Evolutionary conservation across 352 stramenopile species (phyloP).

Genomic region (Elongisporangium undulatum): DNA sequence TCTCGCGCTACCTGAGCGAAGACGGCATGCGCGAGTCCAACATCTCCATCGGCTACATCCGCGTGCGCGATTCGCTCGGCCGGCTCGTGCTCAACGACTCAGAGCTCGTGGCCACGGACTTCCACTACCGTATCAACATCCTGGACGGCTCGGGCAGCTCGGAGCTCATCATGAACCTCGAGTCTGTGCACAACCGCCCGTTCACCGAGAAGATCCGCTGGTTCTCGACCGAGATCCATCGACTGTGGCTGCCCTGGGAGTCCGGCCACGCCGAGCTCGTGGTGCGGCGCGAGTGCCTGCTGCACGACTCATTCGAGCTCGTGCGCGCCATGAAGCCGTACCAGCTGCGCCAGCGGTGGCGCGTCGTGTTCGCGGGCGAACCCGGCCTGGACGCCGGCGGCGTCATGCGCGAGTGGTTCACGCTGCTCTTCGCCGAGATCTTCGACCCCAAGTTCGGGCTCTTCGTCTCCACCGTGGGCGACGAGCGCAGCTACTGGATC

Average conservation of each 20-base stretch:
- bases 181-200: slow-evolving; percentile 71
- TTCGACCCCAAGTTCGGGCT: slow-evolving; percentile 80
- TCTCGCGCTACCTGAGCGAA: slow-evolving; percentile 41
- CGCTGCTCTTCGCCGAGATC: slow-evolving; percentile 71
- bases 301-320: slow-evolving; percentile 85
- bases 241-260: slow-evolving; percentile 79
- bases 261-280: slow-evolving; percentile 73
- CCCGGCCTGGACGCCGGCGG: slow-evolving; percentile 83
- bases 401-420: slow-evolving; percentile 90
- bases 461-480: slow-evolving; percentile 65
- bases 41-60: slow-evolving; percentile 71
- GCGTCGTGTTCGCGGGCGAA: slow-evolving; percentile 85
- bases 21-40: slow-evolving; percentile 57
- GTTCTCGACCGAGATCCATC: slow-evolving; percentile 83
- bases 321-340: slow-evolving; percentile 75
- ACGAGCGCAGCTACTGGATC: slow-evolving; percentile 83
- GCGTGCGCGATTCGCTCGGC: slow-evolving; percentile 66
- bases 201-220: slow-evolving; percentile 76
- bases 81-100: slow-evolving; percentile 77
- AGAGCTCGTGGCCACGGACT: slow-evolving; percentile 70
- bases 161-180: slow-evolving; percentile 82
- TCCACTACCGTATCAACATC: slow-evolving; percentile 83
- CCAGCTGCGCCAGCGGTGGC: slow-evolving; percentile 79
- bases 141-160: slow-evolving; percentile 59
- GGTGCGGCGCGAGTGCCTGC: slow-evolving; percentile 73